These are phyloP conservation scores for Glonium stellatum DNA, from an alignment of 495 filamentous ascomycete genomes.

Conservation along the genomic window DNA sequence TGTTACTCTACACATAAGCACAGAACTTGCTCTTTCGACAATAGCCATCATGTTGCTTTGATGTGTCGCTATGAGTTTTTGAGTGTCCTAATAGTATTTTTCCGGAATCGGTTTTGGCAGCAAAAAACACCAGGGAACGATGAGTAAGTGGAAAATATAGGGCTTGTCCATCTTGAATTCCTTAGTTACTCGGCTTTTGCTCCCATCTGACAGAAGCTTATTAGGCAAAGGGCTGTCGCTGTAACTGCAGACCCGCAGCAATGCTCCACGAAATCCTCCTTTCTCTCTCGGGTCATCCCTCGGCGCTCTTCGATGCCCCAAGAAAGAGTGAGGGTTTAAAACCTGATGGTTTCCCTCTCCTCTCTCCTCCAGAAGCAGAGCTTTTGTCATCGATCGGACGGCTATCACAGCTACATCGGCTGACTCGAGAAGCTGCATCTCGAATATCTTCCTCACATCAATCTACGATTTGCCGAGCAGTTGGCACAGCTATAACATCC, in stretches of 20 bases:
- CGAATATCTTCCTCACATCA: slow-evolving; percentile 61
- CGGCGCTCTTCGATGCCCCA: slow-evolving; percentile 59
- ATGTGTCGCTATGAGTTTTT: slow-evolving; percentile 28
- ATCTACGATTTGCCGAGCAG: slow-evolving; percentile 77
- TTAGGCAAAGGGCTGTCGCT: not conserved
- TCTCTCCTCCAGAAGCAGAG: slow-evolving; percentile 73
- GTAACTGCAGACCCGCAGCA: slow-evolving; percentile 5
- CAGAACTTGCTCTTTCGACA: not conserved
- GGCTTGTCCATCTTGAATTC: not conserved
- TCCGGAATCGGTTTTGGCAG: slow-evolving; percentile 1
- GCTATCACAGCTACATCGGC: slow-evolving; percentile 68
- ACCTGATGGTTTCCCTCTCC: slow-evolving; percentile 42
- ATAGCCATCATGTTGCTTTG: not conserved
- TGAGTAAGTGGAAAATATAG: slow-evolving; percentile 5
- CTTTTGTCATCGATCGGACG: slow-evolving; percentile 69
- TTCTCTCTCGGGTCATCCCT: slow-evolving; percentile 87
- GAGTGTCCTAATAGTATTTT: slow-evolving; percentile 16
- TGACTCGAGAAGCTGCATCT: slow-evolving; percentile 55
- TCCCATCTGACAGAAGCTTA: not conserved
- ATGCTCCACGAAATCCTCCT: slow-evolving; percentile 98
- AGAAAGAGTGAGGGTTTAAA: slow-evolving; percentile 29
- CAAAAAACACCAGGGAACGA: not conserved
- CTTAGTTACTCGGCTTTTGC: not conserved
- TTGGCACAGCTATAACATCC: slow-evolving; percentile 70
- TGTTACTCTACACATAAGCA: not conserved